Base-by-base conservation (phyloP, 2,329 filamentous ascomycete species). In the Tolypocladium guangdongense region DNA sequence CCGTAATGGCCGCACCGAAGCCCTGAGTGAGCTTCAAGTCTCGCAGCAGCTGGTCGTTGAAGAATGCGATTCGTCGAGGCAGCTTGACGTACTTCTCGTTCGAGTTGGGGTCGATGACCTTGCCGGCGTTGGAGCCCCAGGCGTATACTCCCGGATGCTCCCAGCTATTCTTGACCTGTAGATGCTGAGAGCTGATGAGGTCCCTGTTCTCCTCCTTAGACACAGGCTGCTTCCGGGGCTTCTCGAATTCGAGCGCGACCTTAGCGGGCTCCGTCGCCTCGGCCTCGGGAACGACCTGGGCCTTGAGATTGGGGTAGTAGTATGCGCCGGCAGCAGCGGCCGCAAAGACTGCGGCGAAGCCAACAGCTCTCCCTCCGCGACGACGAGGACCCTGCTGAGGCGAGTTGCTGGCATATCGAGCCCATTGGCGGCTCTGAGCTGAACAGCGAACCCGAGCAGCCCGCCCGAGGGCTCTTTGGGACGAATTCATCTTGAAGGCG, bases 101-200 rank as follows among this genome's bases (percentile, higher is more conserved):
- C 10, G 87, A 92, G 57, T 87, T 84, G 1, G 91, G 90, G 43
- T 91, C 90, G 38, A 88, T 88, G n/a, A 96, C 91, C 60, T 80
- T 81, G 56, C 90, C 89, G 18, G 76, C 74, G 63, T 99, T 99
- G 20, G 87, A 90, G 0, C 93, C 93, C 92, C 93, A 99, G 6
- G 87, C 83, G 70, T 95, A 97, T 0, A 97, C 87, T 2, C 91
- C 93, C 0, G 93, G 92, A 56, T 88, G 84, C 69, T 83, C 81
- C 78, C 80, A 83, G 69, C 88, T 95, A 64, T 82, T 83, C 72
- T 88, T 90, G 55, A 96, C 87, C 72, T 96, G 92, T 7, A 89
- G 72, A 70, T 95, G 90, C 66, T 95, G 89, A 12, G 87, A 88
- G 64, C 87, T 92, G 60, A 95, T 82, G 54, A 87, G 70, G 53